Conservation (phyloP, 139 green algal genomes). For the Ettlia oleoabundans region DNA sequence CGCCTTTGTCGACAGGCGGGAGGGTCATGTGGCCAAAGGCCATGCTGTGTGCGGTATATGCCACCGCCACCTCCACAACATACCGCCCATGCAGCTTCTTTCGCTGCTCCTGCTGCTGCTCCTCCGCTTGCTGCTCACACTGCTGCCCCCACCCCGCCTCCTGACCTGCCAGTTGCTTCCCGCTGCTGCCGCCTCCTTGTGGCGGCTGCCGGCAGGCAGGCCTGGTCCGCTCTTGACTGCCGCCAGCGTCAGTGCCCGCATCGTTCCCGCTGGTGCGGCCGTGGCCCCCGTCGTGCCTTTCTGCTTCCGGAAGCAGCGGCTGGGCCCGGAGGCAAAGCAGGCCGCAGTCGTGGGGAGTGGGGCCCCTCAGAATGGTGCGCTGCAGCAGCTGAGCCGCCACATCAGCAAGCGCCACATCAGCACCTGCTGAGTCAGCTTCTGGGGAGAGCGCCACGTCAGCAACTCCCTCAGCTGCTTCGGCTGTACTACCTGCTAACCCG, state of each 20-base stretch:
- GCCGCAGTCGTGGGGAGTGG: constrained; percentile 44
- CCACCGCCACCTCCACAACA: constrained; percentile 53
- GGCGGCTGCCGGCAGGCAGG: no score
- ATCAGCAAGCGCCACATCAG: not conserved
- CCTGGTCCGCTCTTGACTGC: no score
- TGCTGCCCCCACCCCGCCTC: not conserved
- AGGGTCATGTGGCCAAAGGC: constrained; percentile 45
- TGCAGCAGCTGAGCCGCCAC: constrained; percentile 2
- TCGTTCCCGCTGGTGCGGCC: no score
- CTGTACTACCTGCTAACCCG: no score
- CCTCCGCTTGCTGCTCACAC: not conserved
- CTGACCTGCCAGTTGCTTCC: not conserved
- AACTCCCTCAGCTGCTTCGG: no score
- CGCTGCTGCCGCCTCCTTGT: no score
- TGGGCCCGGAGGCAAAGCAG: constrained; percentile 48
- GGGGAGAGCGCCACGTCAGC: no score
- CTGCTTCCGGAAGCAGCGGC: no score
- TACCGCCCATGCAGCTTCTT: not conserved
- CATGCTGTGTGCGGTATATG: constrained; percentile 60
- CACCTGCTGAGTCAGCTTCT: no score
- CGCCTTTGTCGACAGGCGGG: not conserved
- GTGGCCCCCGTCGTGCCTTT: not conserved
- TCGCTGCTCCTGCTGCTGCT: constrained; percentile 1
- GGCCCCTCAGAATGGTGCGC: constrained; percentile 3
- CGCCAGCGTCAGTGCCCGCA: no score